These are phyloP conservation scores for Pontederia crassipes DNA, from an alignment of 176 grass and related monocot genomes.

Conservation along the genomic window DNA sequence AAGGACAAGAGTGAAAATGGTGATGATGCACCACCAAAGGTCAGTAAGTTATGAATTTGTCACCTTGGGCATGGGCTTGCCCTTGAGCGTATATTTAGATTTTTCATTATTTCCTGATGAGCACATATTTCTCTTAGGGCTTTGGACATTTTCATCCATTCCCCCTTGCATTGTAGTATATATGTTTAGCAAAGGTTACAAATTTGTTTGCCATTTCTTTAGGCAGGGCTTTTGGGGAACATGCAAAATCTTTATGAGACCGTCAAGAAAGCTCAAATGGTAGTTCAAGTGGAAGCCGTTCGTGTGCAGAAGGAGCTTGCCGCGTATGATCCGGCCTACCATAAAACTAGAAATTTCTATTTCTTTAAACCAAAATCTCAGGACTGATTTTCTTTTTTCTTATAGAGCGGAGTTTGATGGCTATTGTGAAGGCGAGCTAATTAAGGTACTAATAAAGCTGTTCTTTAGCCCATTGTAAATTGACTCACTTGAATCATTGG, in stretches of 20 bases:
- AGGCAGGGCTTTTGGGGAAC: conserved; percentile 87
- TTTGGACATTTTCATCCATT: neutral
- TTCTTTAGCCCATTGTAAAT: conserved; percentile 7
- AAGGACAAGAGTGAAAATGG: conserved; percentile 80
- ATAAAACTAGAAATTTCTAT: conserved; percentile 18
- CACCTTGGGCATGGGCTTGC: too few species aligned
- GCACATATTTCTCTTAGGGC: neutral
- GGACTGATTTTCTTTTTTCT: conserved; percentile 13
- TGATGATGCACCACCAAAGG: conserved; percentile 64
- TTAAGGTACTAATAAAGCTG: conserved; percentile 45
- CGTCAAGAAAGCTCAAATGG: conserved; percentile 98
- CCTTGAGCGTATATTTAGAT: neutral
- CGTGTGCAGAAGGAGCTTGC: conserved; percentile 96
- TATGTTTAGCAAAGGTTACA: conserved; percentile 3
- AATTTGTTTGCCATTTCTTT: conserved; percentile 13
- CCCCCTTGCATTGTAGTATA: neutral
- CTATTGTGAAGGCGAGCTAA: conserved; percentile 97
- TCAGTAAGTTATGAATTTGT: conserved; percentile 24
- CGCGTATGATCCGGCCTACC: conserved; percentile 45
- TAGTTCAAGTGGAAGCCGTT: conserved; percentile 97
- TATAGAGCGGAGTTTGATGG: conserved; percentile 90
- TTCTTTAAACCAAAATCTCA: neutral
- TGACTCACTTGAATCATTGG: conserved; percentile 15
- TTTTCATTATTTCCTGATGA: neutral
- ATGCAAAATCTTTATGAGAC: conserved; percentile 99